phyloP scores from a whole-genome alignment of 1,284 basidiomycete genomes.

The Cryptococcus hybrid region DNA sequence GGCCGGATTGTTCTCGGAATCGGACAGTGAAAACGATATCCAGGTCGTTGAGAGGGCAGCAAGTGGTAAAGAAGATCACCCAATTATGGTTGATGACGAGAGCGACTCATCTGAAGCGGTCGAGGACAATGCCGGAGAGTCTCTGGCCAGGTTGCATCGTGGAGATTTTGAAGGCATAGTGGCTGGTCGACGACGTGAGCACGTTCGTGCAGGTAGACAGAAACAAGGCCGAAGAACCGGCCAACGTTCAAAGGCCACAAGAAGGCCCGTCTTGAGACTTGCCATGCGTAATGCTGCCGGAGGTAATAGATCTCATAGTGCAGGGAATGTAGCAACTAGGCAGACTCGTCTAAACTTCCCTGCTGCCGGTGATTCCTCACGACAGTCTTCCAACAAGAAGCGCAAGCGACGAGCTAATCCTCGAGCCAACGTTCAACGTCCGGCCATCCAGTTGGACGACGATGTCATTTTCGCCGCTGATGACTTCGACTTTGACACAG shows the following conservation, averaged over 20 bases:
- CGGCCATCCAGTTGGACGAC: constrained; percentile 42
- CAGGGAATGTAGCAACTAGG: background rate
- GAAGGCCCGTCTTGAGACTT: constrained; percentile 26
- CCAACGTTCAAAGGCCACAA: background rate
- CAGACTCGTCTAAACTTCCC: constrained; percentile 40
- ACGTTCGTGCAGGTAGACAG: background rate
- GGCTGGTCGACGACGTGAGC: constrained; percentile 12
- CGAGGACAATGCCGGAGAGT: constrained; percentile 34
- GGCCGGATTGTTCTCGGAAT: constrained; percentile 12
- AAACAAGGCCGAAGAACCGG: background rate
- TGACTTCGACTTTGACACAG: constrained; percentile 40
- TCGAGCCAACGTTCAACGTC: constrained; percentile 14
- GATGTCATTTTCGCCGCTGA: constrained; percentile 38
- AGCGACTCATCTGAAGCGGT: constrained; percentile 22
- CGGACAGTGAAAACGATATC: constrained; percentile 7
- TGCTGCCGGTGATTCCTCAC: constrained; percentile 12
- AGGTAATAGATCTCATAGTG: background rate
- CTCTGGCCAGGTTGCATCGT: constrained; percentile 34
- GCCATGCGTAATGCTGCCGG: constrained; percentile 4
- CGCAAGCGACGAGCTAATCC: constrained; percentile 4
- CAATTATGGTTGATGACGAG: constrained; percentile 20
- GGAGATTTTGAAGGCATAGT: constrained; percentile 45
- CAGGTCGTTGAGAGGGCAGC: background rate
- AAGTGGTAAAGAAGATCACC: background rate
- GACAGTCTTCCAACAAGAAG: constrained; percentile 9